Base-by-base conservation (phyloP, 2,329 filamentous ascomycete species). In the Nemania diffusa region DNA sequence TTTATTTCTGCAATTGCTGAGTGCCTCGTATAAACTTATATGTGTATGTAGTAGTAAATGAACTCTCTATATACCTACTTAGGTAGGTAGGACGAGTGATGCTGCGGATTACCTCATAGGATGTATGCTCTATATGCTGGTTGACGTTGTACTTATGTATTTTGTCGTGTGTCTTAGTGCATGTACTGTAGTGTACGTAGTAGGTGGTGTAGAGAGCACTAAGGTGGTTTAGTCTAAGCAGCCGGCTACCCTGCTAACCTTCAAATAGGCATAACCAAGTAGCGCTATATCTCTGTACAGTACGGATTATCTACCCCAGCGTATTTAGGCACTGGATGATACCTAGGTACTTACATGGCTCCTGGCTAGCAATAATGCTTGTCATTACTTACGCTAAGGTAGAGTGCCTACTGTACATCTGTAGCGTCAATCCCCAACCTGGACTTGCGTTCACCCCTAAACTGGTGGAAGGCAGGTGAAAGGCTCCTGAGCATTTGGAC, bases 271-370 rank as follows among this genome's bases (percentile, higher is more conserved):
- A 46, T 61, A 51, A 52, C 46, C 17, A 44, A 5, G 40, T 24
- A 34, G 58, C 37, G 50, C 50, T 26, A 53, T 55, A 55, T n/a
- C n/a, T n/a, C n/a, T 53, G 50, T 42, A 50, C 46, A 50, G 46
- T 50, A 50, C 46, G 13, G 22, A 50, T 26, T 50, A 27, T 8
- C 2, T 48, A 20, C n/a, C 3, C 40, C 3, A 17, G 40, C 4
- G 40, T 42, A 17, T 11, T 4, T 15, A 48, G n/a, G 17, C 37
- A 48, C 44, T 44, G 40, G 44, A 48, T 22, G 44, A 22, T 22
- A 24, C 40, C 15, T 11, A 15, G n/a, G 48, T 13, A 40, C 46
- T 22, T 42, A 60, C 52, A 32, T 32, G 13, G 37, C n/a, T 44
- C 40, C 40, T 44, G 40, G n/a, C 40, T n/a, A 44, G 9, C 13